Conservation (phyloP, 108 stramenopile species). For the Cyclotella baltica region DNA sequence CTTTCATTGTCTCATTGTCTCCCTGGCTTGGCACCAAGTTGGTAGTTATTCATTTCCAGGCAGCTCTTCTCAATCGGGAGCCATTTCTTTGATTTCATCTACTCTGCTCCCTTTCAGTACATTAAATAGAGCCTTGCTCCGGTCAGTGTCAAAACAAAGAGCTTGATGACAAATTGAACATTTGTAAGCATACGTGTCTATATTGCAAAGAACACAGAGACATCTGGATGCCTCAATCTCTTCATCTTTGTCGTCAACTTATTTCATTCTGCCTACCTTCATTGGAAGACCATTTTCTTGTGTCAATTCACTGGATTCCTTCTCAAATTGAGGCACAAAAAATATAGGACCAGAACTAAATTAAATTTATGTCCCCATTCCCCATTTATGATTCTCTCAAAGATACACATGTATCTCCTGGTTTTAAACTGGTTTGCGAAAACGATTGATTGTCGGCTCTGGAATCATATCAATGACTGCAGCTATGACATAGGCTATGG, state of each 20-base stretch:
- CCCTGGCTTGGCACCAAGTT: neutral
- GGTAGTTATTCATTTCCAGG: constrained; percentile 1
- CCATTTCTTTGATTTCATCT: neutral
- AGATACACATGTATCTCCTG: too few species aligned
- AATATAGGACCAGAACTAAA: too few species aligned
- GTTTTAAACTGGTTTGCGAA: too few species aligned
- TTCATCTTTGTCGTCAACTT: neutral
- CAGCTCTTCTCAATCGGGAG: neutral
- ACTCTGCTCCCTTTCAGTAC: neutral
- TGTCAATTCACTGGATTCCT: too few species aligned
- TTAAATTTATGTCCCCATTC: too few species aligned
- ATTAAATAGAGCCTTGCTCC: neutral
- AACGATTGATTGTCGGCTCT: too few species aligned
- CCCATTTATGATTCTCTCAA: too few species aligned
- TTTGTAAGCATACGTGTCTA: neutral
- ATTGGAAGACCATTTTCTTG: too few species aligned
- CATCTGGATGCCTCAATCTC: neutral
- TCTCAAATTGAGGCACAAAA: too few species aligned
- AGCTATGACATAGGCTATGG: too few species aligned
- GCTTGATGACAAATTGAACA: constrained; percentile 1
- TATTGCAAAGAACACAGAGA: neutral
- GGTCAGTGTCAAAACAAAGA: constrained; percentile 9
- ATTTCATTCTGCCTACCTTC: neutral
- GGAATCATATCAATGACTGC: too few species aligned
- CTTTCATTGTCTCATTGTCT: too few species aligned